phyloP scores from a whole-genome alignment of 257 asterid genomes.

The Asclepias syriaca region DNA sequence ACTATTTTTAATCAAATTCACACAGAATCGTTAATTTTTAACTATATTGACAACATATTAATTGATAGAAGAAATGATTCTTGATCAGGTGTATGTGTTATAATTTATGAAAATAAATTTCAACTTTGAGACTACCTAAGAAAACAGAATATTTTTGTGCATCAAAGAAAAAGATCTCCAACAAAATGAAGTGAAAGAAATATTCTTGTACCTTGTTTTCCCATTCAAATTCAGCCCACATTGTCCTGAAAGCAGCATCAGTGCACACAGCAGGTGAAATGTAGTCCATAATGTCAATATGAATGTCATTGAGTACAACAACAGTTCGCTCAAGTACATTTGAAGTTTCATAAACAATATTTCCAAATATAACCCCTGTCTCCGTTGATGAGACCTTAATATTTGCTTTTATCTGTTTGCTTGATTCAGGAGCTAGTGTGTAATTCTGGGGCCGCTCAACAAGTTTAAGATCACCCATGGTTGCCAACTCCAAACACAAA shows the following conservation, averaged over 20 bases:
- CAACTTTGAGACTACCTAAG: background rate
- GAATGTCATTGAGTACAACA: slow-evolving; percentile 89
- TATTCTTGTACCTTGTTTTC: slow-evolving; percentile 69
- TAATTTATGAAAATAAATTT: background rate
- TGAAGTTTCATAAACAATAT: slow-evolving; percentile 89
- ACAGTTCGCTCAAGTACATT: slow-evolving; percentile 87
- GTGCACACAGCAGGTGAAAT: slow-evolving; percentile 93
- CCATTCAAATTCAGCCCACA: slow-evolving; percentile 99
- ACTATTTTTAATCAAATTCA: background rate
- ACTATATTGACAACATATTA: background rate
- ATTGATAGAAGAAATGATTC: no score
- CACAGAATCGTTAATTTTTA: background rate
- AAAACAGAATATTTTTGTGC: background rate
- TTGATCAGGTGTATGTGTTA: background rate
- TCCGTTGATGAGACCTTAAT: slow-evolving; percentile 96
- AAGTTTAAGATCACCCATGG: slow-evolving; percentile 97
- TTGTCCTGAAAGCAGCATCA: slow-evolving; percentile 87
- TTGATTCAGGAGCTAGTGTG: slow-evolving; percentile 81
- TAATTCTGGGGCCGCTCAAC: slow-evolving; percentile 98
- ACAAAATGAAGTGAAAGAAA: background rate
- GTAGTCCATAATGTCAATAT: slow-evolving; percentile 96
- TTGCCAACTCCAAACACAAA: slow-evolving; percentile 89
- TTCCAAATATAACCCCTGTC: slow-evolving; percentile 95
- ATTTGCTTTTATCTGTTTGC: slow-evolving; percentile 93
- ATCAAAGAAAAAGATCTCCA: background rate